Evolutionary conservation across 2,329 filamentous ascomycete species (phyloP).

Genomic region (Epichloe coenophiala): DNA sequence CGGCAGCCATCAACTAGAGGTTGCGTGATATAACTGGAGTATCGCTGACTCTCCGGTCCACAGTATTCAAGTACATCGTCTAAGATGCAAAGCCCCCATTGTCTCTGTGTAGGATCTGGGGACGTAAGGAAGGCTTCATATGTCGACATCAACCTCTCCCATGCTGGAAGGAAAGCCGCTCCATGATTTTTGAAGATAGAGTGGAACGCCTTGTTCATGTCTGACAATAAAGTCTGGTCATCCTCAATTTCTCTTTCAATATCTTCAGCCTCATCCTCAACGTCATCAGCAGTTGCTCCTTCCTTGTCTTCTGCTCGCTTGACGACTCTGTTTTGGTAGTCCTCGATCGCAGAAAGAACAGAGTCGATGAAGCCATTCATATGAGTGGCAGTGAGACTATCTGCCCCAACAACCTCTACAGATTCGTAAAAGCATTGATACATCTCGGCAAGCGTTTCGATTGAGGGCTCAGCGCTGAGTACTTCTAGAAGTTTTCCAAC

Average conservation of each 20-base stretch:
- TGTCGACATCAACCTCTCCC: constrained; percentile 73
- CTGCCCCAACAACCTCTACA: constrained; percentile 81
- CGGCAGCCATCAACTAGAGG: constrained; percentile 77
- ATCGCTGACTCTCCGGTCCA: constrained; percentile 74
- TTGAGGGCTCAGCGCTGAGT: constrained; percentile 81
- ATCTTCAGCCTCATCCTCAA: constrained; percentile 80
- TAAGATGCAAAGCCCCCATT: constrained; percentile 98
- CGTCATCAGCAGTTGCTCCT: constrained; percentile 63
- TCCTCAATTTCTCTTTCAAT: constrained; percentile 87
- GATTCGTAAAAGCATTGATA: constrained; percentile 99
- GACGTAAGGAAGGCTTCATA: constrained; percentile 79
- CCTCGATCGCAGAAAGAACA: constrained; percentile 72
- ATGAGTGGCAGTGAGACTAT: constrained; percentile 63
- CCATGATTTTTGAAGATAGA: constrained; percentile 97
- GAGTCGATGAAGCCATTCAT: constrained; percentile 82
- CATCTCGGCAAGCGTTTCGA: constrained; percentile 96
- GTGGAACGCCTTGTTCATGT: constrained; percentile 99
- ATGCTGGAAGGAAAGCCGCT: constrained; percentile 67
- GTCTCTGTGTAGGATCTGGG: constrained; percentile 74
- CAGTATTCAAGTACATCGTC: constrained; percentile 98
- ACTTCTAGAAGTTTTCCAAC: constrained; percentile 89
- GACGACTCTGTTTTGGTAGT: constrained; percentile 80
- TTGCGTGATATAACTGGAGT: constrained; percentile 72
- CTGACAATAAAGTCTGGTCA: constrained; percentile 87
- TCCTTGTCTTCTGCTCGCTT: constrained; percentile 73